Conservation (phyloP, 352 stramenopile genomes). For the Pythium phragmitis region DNA sequence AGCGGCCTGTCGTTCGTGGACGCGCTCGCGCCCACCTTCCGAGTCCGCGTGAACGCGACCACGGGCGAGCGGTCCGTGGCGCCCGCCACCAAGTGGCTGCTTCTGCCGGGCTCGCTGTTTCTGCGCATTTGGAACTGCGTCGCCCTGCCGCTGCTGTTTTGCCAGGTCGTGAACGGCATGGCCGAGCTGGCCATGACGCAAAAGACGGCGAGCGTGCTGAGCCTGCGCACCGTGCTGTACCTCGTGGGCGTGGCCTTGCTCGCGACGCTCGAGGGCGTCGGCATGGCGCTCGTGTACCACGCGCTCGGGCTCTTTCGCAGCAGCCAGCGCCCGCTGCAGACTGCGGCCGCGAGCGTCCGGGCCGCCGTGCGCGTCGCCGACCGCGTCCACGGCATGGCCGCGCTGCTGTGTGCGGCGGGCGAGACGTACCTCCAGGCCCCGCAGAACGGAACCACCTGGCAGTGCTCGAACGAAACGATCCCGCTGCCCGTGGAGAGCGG, state of each 20-base stretch:
- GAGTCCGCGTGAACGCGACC: conserved; percentile 16
- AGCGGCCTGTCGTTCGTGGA: conserved; percentile 34
- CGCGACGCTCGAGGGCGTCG: conserved; percentile 37
- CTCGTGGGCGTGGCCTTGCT: conserved; percentile 32
- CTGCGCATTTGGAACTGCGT: conserved; percentile 46
- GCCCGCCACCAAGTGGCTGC: conserved; percentile 33
- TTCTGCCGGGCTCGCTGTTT: conserved; percentile 47
- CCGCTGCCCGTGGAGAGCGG: conserved; percentile 32
- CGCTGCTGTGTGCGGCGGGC: conserved; percentile 36
- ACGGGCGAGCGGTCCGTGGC: conserved; percentile 38
- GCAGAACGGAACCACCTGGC: conserved; percentile 30
- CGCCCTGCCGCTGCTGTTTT: conserved; percentile 43
- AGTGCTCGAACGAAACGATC: conserved; percentile 49
- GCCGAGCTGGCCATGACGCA: conserved; percentile 44
- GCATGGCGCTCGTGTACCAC: conserved; percentile 28
- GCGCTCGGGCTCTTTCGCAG: conserved; percentile 34
- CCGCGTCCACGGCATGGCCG: conserved; percentile 31
- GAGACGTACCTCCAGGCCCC: conserved; percentile 40
- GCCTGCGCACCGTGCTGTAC: conserved; percentile 34
- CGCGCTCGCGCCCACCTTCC: conserved; percentile 30
- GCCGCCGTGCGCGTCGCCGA: conserved; percentile 2
- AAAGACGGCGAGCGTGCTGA: conserved; percentile 36
- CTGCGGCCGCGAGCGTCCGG: conserved; percentile 9
- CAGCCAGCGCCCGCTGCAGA: neutral
- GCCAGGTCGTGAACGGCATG: conserved; percentile 43